A percentile compares a stretch with the other conserved stretches of the same genome.
Evolutionary conservation across 202 grass and related monocot genomes (phyloP).

Genomic region (Brachypodium distachyon): DNA sequence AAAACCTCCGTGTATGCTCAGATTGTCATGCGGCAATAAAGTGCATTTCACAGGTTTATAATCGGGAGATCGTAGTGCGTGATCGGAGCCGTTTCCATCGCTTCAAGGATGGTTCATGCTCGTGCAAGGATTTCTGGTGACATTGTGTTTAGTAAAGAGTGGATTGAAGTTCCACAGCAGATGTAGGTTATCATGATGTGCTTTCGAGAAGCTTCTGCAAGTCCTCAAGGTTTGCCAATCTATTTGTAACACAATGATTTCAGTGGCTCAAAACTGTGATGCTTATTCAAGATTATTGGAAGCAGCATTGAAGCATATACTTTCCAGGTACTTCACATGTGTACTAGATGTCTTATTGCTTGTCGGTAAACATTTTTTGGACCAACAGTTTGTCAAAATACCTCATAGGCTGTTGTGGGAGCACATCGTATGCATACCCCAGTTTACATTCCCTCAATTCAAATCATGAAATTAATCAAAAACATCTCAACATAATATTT

Average conservation of each 20-base stretch:
- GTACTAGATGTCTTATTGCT: background rate
- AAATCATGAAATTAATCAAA: background rate
- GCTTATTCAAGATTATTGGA: slow-evolving; percentile 1
- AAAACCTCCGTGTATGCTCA: slow-evolving; percentile 56
- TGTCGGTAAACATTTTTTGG: background rate
- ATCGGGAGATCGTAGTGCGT: slow-evolving; percentile 58
- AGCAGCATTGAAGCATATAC: background rate
- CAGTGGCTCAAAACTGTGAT: background rate
- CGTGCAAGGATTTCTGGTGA: slow-evolving; percentile 78
- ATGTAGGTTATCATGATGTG: background rate
- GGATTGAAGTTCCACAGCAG: background rate
- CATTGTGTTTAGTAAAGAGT: background rate
- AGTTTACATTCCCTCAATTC: background rate
- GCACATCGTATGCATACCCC: background rate
- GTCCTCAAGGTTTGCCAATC: background rate
- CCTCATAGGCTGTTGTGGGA: background rate
- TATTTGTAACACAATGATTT: background rate
- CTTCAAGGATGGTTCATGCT: slow-evolving; percentile 57
- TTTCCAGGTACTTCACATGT: background rate
- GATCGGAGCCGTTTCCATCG: slow-evolving; percentile 60
- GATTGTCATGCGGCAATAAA: slow-evolving; percentile 65
- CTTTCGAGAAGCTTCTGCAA: background rate
- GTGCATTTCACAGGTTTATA: slow-evolving; percentile 46
- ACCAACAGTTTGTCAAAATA: background rate
- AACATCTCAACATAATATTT: background rate